Base-by-base conservation (phyloP, 768 basidiomycete species). In the Cyathus striatus region DNA sequence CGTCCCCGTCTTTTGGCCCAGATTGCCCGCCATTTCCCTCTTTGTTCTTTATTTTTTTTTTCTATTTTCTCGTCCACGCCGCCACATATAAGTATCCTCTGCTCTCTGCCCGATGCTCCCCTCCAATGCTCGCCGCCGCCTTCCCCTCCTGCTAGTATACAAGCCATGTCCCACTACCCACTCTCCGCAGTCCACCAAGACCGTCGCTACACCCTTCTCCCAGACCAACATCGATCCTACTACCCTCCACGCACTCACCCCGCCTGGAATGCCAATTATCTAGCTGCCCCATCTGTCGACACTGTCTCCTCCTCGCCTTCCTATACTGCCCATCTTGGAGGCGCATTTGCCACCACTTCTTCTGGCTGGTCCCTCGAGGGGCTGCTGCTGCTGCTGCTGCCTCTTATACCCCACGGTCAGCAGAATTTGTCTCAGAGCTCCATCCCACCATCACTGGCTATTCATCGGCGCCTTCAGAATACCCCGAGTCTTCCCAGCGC, bases 401-500 rank as follows among this genome's bases (percentile, higher is more conserved):
- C n/a, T n/a, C n/a, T n/a, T n/a, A n/a, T n/a, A n/a, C n/a, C n/a
- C n/a, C n/a, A n/a, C n/a, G n/a, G n/a, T n/a, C n/a, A n/a, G n/a
- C n/a, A n/a, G n/a, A n/a, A n/a, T n/a, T n/a, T n/a, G n/a, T n/a
- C n/a, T n/a, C 27, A n/a, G 27, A 30, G 27, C 27, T 9, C 9
- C 27, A 30, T 30, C 27, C 27, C 27, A n/a, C 27, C 36, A 10
- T 18, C 21, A 18, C 36, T 18, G 36, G 9, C 36, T 37, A 7
- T 36, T 37, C 47, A 13, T 43, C 26, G 6, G 37, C 47, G n/a
- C 34, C 36, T 22, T 10, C 43, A 27, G 54, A 52, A 20, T 57
- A 52, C 41, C 56, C 56, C 20, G 50, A 54, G 20, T 50, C 50
- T 2, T 49, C 58, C 3, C 56, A 57, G 41, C 54, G 51, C 40